Percentiles rank a stretch among this genome's conserved stretches.
Conservation (phyloP, 2,329 filamentous ascomycete species). For the Lomentospora prolificans region DNA sequence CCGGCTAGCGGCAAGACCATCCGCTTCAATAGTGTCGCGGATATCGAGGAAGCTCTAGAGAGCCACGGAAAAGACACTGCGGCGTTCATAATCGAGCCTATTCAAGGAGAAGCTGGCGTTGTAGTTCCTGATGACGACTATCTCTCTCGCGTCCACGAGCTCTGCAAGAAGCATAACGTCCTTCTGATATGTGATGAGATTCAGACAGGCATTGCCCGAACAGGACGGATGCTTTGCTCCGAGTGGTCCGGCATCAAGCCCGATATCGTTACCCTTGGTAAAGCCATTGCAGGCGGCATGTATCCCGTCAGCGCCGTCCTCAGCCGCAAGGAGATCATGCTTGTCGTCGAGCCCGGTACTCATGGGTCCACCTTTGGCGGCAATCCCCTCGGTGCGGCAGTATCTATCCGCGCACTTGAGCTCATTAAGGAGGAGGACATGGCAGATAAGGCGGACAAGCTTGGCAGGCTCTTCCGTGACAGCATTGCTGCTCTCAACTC, state of each 20-base stretch:
- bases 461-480: constrained; percentile 77
- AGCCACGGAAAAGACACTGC: constrained; percentile 76
- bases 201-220: constrained; percentile 93
- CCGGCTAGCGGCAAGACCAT: constrained; percentile 69
- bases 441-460: constrained; percentile 67
- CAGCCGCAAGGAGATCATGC: constrained; percentile 82
- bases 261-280: constrained; percentile 88
- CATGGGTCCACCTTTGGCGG: constrained; percentile 98
- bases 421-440: constrained; percentile 87
- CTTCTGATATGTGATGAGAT: constrained; percentile 97
- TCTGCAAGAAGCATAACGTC: constrained; percentile 93
- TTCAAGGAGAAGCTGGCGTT: constrained; percentile 95
- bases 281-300: constrained; percentile 96
- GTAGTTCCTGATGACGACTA: constrained; percentile 90
- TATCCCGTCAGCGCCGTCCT: constrained; percentile 97
- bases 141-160: constrained; percentile 64
- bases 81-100: constrained; percentile 90
- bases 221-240: constrained; percentile 85
- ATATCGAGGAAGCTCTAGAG: constrained; percentile 71
- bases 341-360: constrained; percentile 90
- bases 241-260: constrained; percentile 95
- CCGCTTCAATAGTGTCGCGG: constrained; percentile 74
- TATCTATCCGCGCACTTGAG: constrained; percentile 90
- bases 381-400: constrained; percentile 89
- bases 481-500: constrained; percentile 66